Evolutionary conservation across 352 stramenopile genomes (phyloP).

Genomic region (Pythium brachiatum): DNA sequence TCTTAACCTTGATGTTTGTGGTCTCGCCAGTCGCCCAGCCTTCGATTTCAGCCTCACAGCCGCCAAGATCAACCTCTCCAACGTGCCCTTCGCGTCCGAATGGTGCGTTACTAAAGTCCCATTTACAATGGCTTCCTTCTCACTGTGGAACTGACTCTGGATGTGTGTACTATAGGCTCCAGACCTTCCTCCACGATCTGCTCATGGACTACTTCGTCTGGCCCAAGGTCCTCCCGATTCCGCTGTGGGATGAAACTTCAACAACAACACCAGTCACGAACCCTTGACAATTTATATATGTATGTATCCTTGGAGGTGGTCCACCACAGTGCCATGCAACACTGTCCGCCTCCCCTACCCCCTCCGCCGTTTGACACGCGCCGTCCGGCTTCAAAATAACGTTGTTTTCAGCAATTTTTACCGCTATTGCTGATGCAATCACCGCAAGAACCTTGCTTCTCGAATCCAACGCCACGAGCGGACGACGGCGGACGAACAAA

Average conservation of each 20-base stretch:
- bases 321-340: neutral
- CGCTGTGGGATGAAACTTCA: slow-evolving; percentile 55
- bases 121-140: neutral
- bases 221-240: slow-evolving; percentile 66
- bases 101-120: slow-evolving; percentile 35
- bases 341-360: neutral
- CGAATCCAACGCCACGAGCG: neutral
- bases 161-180: slow-evolving; percentile 37
- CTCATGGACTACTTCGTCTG: slow-evolving; percentile 77
- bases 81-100: slow-evolving; percentile 77
- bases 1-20: neutral
- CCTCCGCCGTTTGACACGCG: neutral
- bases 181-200: slow-evolving; percentile 74
- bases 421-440: too few species aligned
- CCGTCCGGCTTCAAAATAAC: neutral
- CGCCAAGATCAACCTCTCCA: slow-evolving; percentile 82
- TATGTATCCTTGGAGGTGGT: neutral
- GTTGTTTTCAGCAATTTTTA: neutral
- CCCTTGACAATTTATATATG: slow-evolving; percentile 17
- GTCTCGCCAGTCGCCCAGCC: slow-evolving; percentile 41
- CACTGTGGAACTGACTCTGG: neutral
- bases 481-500: neutral
- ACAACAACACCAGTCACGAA: neutral
- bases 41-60: slow-evolving; percentile 80
- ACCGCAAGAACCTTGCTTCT: neutral